These are phyloP conservation scores for Gymnopus androsaceus DNA, from an alignment of 1,284 basidiomycete genomes.

Conservation along the genomic window DNA sequence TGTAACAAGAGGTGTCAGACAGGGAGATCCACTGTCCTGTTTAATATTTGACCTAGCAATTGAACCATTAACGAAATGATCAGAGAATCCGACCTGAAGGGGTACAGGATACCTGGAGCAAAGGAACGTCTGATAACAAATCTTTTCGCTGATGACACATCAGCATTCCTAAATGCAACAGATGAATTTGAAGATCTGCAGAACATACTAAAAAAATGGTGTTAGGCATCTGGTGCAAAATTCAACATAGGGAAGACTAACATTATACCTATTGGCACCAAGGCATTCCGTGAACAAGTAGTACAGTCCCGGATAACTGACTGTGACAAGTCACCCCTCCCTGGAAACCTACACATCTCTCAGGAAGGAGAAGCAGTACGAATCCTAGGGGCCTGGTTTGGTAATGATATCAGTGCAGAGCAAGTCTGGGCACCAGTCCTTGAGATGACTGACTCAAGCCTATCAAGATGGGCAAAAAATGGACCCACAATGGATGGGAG, in stretches of 20 bases:
- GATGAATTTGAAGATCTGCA: constrained; percentile 15
- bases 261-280: constrained; percentile 21
- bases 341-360: constrained; percentile 15
- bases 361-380: constrained; percentile 18
- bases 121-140: constrained; percentile 13
- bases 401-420: constrained; percentile 16
- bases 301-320: constrained; percentile 6
- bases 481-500: constrained; percentile 21
- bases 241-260: constrained; percentile 27
- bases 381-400: constrained; percentile 24
- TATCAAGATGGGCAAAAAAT: constrained; percentile 17
- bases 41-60: constrained; percentile 33
- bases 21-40: constrained; percentile 31
- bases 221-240: constrained; percentile 23
- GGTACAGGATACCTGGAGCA: constrained; percentile 10
- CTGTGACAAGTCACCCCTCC: constrained; percentile 5
- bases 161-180: constrained; percentile 5
- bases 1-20: constrained; percentile 24
- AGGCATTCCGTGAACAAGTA: background rate
- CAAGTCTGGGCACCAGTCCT: constrained; percentile 19
- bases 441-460: constrained; percentile 17
- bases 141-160: constrained; percentile 22
- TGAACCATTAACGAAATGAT: constrained; percentile 17
- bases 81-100: constrained; percentile 5
- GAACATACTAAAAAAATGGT: constrained; percentile 20